Percentiles rank a stretch among this genome's conserved stretches.
phyloP scores from a whole-genome alignment of 768 basidiomycete species.

The Russula virescens region DNA sequence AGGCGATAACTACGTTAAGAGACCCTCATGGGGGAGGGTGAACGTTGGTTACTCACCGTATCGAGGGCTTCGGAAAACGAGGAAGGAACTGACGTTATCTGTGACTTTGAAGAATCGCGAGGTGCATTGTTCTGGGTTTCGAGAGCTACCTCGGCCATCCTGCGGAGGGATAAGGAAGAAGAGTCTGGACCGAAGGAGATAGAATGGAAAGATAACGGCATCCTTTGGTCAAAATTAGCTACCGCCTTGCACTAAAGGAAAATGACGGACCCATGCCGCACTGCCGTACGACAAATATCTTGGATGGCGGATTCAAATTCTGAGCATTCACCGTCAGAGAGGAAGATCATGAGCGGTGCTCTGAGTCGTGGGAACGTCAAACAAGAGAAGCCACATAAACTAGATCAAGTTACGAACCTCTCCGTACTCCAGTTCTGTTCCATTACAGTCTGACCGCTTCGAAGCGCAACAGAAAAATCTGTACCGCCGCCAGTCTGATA shows the following conservation, averaged over 20 bases:
- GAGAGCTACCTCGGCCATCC: conserved; percentile 48
- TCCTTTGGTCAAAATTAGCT: conserved; percentile 31
- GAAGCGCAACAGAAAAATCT: conserved; percentile 39
- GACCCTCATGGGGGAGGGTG: not conserved
- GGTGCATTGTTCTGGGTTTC: conserved; percentile 44
- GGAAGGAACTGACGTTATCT: not conserved
- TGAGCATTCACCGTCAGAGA: conserved; percentile 49
- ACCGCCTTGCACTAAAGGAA: not conserved
- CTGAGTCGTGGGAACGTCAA: conserved; percentile 28
- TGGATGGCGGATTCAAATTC: conserved; percentile 37
- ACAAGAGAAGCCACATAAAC: not conserved
- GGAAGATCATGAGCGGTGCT: conserved; percentile 49
- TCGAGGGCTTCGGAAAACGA: conserved; percentile 42
- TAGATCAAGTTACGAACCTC: conserved; percentile 33
- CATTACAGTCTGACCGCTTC: conserved; percentile 36
- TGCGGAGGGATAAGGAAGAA: conserved; percentile 34
- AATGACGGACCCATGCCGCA: conserved; percentile 39
- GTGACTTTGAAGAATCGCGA: conserved; percentile 30
- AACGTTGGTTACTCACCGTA: not conserved
- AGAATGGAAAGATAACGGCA: conserved; percentile 51
- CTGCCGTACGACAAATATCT: conserved; percentile 38
- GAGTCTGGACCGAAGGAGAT: conserved; percentile 47
- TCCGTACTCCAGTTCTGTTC: conserved; percentile 45
- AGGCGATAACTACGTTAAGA: not conserved
- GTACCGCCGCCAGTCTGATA: conserved; percentile 37